Conservation (phyloP, 257 asterid genomes). For the Solanum chaucha region DNA sequence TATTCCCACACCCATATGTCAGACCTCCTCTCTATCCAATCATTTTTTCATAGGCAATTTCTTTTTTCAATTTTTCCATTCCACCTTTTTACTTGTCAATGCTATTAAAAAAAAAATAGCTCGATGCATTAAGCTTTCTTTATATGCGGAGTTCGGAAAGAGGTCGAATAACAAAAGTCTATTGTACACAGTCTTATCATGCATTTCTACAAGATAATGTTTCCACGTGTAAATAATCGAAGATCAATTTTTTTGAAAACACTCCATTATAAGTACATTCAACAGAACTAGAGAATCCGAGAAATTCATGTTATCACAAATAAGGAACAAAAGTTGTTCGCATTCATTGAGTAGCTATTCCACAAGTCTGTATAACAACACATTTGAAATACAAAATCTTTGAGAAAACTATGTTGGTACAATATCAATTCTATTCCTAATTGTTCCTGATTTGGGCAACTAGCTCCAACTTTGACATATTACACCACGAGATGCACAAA, state of each 20-base stretch:
- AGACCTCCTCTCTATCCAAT: not conserved
- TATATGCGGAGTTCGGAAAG: accelerated
- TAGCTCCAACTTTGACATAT: not conserved
- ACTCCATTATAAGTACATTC: not conserved
- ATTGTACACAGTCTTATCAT: too few relatives aligned
- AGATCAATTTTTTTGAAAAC: not conserved
- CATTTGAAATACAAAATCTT: not conserved
- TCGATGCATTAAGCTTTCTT: too few relatives aligned
- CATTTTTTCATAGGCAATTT: not conserved
- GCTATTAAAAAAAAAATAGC: too few relatives aligned
- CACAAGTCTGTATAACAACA: not conserved
- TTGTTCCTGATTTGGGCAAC: not conserved
- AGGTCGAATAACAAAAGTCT: accelerated
- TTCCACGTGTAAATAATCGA: too few relatives aligned
- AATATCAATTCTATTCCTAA: not conserved
- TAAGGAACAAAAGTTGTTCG: not conserved
- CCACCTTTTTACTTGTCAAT: too few relatives aligned
- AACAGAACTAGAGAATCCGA: not conserved
- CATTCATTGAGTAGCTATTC: not conserved
- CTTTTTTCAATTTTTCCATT: not conserved
- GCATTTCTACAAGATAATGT: too few relatives aligned
- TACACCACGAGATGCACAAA: not conserved
- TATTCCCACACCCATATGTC: not conserved
- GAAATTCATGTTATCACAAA: not conserved
- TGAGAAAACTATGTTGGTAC: not conserved